Conservation (phyloP, 257 asterid genomes). For the Ophiorrhiza pumila region DNA sequence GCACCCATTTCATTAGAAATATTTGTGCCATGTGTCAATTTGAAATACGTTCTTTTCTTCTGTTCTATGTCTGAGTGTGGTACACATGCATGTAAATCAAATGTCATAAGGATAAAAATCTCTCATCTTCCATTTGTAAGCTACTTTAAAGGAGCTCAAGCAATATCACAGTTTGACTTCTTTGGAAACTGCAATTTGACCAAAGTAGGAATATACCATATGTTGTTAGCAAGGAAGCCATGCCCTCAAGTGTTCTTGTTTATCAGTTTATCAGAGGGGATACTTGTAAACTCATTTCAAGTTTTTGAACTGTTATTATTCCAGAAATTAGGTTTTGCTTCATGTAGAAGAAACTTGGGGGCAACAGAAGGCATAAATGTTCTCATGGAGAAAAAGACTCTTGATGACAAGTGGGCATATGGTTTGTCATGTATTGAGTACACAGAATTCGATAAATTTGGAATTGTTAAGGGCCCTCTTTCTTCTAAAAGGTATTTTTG, state of each 20-base stretch:
- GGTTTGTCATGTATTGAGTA: slow-evolving; percentile 93
- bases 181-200: not conserved
- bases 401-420: slow-evolving; percentile 86
- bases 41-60: no score
- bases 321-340: slow-evolving; percentile 98
- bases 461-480: slow-evolving; percentile 46
- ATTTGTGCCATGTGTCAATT: not conserved
- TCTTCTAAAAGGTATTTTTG: slow-evolving; percentile 51
- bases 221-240: not conserved
- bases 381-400: slow-evolving; percentile 72
- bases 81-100: not conserved
- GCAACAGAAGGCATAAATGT: slow-evolving; percentile 99
- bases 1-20: not conserved
- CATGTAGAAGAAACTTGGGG: slow-evolving; percentile 70
- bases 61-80: not conserved
- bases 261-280: not conserved
- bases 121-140: not conserved
- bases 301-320: slow-evolving; percentile 19
- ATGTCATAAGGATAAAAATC: no score
- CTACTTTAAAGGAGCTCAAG: not conserved
- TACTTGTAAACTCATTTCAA: slow-evolving; percentile 1
- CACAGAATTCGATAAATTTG: slow-evolving; percentile 95
- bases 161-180: not conserved
- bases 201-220: not conserved
- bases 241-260: not conserved